Evolutionary conservation across 1,139 yeast species (phyloP).

Genomic region (Candida smagusa): DNA sequence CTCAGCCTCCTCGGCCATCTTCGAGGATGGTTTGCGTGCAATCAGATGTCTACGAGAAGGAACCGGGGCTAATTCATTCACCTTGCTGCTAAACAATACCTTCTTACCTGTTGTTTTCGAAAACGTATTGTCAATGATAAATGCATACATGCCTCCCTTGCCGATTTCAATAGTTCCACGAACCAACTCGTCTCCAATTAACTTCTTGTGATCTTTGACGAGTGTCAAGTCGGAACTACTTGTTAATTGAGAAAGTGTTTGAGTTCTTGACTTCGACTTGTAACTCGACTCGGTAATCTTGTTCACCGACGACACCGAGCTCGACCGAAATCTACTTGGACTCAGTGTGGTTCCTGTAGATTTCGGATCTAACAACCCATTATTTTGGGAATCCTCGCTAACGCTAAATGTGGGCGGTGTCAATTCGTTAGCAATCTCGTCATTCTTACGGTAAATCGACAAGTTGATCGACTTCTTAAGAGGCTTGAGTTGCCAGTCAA

Average conservation of each 20-base stretch:
- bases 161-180: conserved; percentile 60
- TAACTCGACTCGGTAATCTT: conserved; percentile 30
- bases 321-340: conserved; percentile 25
- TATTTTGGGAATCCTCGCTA: neutral
- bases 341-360: neutral
- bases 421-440: conserved; percentile 8
- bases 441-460: conserved; percentile 51
- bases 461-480: conserved; percentile 75
- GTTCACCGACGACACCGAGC: conserved; percentile 38
- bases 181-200: conserved; percentile 54
- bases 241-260: conserved; percentile 32
- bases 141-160: conserved; percentile 71
- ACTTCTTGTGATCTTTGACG: conserved; percentile 37
- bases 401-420: conserved; percentile 4
- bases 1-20: conserved; percentile 1
- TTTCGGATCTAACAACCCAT: neutral
- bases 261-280: conserved; percentile 35
- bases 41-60: conserved; percentile 8
- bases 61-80: conserved; percentile 14
- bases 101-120: conserved; percentile 83
- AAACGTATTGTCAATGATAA: conserved; percentile 88
- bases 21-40: conserved; percentile 5
- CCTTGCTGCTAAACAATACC: conserved; percentile 62
- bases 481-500: conserved; percentile 83
- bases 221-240: conserved; percentile 37